phyloP scores from a whole-genome alignment of 148 eudicot species.

The Spergularia marina region DNA sequence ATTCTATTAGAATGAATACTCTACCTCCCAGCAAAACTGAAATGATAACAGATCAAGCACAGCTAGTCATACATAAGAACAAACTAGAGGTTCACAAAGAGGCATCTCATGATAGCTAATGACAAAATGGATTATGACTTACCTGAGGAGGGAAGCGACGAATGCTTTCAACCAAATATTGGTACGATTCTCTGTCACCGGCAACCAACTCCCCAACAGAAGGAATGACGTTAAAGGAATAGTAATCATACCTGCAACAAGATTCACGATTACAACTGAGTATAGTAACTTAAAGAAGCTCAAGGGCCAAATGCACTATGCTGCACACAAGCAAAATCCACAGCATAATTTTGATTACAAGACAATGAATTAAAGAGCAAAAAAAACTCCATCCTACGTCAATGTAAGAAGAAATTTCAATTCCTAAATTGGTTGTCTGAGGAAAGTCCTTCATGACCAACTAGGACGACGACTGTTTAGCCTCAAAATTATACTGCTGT shows the following conservation, averaged over 20 bases:
- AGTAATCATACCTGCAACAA: constrained; percentile 81
- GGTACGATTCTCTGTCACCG: constrained; percentile 90
- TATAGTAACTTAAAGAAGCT: not conserved
- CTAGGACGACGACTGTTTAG: too few relatives aligned
- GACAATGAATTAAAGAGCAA: not conserved
- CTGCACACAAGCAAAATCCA: not conserved
- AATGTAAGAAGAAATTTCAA: not conserved
- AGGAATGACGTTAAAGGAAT: constrained; percentile 86
- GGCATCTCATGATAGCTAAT: not conserved
- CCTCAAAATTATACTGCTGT: too few relatives aligned
- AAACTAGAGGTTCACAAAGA: not conserved
- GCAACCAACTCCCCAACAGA: constrained; percentile 71
- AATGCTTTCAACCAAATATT: constrained; percentile 89
- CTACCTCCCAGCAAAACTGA: not conserved
- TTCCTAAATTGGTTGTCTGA: not conserved
- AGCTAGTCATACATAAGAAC: not conserved
- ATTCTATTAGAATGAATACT: not conserved
- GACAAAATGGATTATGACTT: not conserved
- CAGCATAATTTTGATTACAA: not conserved
- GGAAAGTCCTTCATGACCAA: not conserved
- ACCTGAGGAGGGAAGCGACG: constrained; percentile 96
- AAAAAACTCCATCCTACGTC: not conserved
- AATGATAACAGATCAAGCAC: not conserved
- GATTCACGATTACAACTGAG: not conserved
- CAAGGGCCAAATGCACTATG: not conserved